Conservation (phyloP, 441 rosid species). For the Syzygium malaccense region DNA sequence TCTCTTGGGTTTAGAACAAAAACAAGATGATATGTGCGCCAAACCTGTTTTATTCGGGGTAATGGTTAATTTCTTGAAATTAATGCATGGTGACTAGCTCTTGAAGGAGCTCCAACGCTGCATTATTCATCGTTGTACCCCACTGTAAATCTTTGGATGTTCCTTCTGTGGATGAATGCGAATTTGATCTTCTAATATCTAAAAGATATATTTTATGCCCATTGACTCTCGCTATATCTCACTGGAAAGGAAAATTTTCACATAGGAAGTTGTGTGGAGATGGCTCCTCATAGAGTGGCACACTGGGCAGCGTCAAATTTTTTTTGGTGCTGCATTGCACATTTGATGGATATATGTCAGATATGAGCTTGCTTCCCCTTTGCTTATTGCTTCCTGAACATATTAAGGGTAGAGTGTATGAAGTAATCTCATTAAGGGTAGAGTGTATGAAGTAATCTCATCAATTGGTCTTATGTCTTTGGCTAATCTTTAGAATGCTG, state of each 20-base stretch:
- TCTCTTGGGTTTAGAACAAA: neutral
- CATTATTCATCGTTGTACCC: neutral
- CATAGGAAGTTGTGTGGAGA: neutral
- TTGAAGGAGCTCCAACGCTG: neutral
- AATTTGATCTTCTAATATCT: neutral
- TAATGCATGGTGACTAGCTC: neutral
- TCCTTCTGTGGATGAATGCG: neutral
- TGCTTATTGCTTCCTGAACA: neutral
- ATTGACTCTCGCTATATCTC: neutral
- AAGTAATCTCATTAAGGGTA: neutral
- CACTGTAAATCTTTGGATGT: neutral
- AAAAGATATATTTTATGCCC: neutral
- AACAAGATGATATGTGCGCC: neutral
- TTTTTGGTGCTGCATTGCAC: neutral
- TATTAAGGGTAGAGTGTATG: neutral
- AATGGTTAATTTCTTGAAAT: neutral
- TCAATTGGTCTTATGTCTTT: neutral
- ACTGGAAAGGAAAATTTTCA: neutral
- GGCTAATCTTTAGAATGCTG: neutral
- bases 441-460: neutral
- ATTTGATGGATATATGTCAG: neutral
- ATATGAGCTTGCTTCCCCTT: neutral
- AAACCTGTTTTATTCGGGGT: neutral
- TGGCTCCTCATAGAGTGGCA: neutral
- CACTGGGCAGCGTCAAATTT: neutral